A percentile compares a stretch with the other conserved stretches of the same genome.
Evolutionary conservation across 331 rosid species (phyloP).

Genomic region (Ulmus americana): DNA sequence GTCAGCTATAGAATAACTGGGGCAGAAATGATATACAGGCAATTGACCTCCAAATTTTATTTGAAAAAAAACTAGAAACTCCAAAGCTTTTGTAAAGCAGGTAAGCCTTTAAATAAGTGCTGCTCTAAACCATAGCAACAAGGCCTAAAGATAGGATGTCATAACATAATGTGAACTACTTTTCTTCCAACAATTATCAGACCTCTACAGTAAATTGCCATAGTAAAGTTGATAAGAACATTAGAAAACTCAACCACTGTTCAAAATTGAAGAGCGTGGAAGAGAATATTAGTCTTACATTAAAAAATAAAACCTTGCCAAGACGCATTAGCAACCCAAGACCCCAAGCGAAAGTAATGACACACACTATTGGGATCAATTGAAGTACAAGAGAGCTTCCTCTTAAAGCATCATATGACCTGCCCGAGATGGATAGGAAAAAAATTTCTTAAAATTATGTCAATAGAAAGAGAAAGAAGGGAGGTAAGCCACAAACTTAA

Average conservation of each 20-base stretch:
- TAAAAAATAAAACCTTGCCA: constrained; percentile 59
- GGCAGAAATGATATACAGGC: constrained; percentile 1
- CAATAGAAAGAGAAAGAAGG: neutral
- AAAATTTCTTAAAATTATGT: constrained; percentile 3
- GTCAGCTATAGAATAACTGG: constrained; percentile 12
- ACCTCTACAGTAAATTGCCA: constrained; percentile 46
- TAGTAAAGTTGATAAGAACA: constrained; percentile 19
- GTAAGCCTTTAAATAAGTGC: constrained; percentile 75
- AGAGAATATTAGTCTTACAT: constrained; percentile 41
- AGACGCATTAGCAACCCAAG: constrained; percentile 69
- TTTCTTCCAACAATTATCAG: constrained; percentile 75
- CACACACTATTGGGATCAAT: constrained; percentile 65
- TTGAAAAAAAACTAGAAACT: too few species aligned
- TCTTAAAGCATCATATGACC: constrained; percentile 56
- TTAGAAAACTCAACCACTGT: constrained; percentile 10
- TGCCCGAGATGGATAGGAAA: constrained; percentile 23
- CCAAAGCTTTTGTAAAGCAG: neutral
- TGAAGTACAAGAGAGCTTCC: constrained; percentile 51
- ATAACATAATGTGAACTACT: constrained; percentile 50
- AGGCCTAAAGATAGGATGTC: constrained; percentile 71
- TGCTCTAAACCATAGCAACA: constrained; percentile 81
- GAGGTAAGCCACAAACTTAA: neutral
- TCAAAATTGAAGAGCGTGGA: constrained; percentile 7
- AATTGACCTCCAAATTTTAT: constrained; percentile 1
- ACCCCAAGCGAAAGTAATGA: constrained; percentile 83